These are phyloP conservation scores for Colletotrichum spaethianum DNA, from an alignment of 2,329 filamentous ascomycete genomes.

Conservation along the genomic window DNA sequence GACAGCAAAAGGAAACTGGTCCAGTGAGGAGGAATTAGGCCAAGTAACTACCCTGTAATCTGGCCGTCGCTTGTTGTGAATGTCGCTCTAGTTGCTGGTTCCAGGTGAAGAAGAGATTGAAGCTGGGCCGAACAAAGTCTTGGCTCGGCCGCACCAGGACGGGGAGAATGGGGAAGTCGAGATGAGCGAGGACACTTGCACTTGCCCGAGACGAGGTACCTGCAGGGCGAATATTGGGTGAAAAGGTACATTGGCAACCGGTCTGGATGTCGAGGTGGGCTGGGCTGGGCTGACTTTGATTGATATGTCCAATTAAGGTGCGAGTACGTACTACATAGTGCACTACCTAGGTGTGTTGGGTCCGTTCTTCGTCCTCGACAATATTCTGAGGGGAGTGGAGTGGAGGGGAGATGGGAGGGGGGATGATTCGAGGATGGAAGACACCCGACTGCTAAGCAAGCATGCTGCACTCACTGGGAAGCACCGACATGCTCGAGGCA, in stretches of 20 bases:
- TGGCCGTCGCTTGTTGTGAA: background rate
- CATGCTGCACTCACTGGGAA: background rate
- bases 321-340: conserved; percentile 15
- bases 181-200: conserved; percentile 4
- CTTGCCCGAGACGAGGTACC: background rate
- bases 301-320: conserved; percentile 39
- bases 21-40: background rate
- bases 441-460: background rate
- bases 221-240: no score
- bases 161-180: conserved; percentile 18
- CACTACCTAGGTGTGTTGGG: no score
- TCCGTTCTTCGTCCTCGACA: background rate
- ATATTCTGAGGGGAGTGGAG: background rate
- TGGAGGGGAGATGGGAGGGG: background rate
- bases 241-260: background rate
- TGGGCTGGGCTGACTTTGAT: conserved; percentile 23
- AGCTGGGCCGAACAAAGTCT: conserved; percentile 26
- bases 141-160: conserved; percentile 36
- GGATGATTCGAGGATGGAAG: background rate
- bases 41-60: background rate
- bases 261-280: conserved; percentile 2
- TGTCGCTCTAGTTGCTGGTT: background rate
- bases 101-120: conserved; percentile 29
- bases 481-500: background rate
- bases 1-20: conserved; percentile 6